Percentiles rank a stretch among this genome's conserved stretches.
phyloP scores from a whole-genome alignment of 2,329 filamentous ascomycete genomes.

The Colletotrichum simmondsii region DNA sequence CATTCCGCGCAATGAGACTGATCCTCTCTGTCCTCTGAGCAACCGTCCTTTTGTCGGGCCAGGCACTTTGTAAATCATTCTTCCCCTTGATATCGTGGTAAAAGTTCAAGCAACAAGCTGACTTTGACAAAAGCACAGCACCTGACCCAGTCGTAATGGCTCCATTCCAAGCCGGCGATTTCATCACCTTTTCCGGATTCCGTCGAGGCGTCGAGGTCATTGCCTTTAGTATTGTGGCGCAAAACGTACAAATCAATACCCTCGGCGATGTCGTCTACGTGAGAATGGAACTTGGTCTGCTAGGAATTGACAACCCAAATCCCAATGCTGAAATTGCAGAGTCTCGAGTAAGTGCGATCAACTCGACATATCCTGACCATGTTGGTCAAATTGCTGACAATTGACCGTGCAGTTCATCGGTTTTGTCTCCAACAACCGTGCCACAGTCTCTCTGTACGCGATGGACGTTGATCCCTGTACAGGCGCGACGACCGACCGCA shows the following conservation, averaged over 20 bases:
- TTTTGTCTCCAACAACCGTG: slow-evolving; percentile 46
- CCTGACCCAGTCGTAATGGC: slow-evolving; percentile 49
- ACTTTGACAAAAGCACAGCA: slow-evolving; percentile 39
- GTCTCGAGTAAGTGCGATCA: slow-evolving; percentile 42
- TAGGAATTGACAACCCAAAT: slow-evolving; percentile 48
- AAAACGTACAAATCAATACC: slow-evolving; percentile 49
- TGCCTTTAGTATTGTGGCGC: slow-evolving; percentile 48
- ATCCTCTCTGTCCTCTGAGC: slow-evolving; percentile 46
- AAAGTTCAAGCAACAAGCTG: too few relatives aligned
- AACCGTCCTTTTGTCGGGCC: slow-evolving; percentile 47
- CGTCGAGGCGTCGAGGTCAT: slow-evolving; percentile 44
- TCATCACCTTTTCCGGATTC: slow-evolving; percentile 47
- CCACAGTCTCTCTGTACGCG: slow-evolving; percentile 46
- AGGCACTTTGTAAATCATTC: slow-evolving; percentile 43
- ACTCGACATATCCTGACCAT: too few relatives aligned
- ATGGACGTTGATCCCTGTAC: slow-evolving; percentile 51
- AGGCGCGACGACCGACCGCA: slow-evolving; percentile 45
- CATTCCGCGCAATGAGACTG: slow-evolving; percentile 53
- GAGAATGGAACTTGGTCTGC: slow-evolving; percentile 46
- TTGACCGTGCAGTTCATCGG: slow-evolving; percentile 42
- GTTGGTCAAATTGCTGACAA: background rate
- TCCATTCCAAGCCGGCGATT: slow-evolving; percentile 49
- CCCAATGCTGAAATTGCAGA: slow-evolving; percentile 48
- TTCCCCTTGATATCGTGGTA: too few relatives aligned
- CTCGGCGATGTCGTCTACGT: slow-evolving; percentile 46